These are phyloP conservation scores for Macrolepiota dolichaula DNA, from an alignment of 768 basidiomycete species.

Conservation along the genomic window DNA sequence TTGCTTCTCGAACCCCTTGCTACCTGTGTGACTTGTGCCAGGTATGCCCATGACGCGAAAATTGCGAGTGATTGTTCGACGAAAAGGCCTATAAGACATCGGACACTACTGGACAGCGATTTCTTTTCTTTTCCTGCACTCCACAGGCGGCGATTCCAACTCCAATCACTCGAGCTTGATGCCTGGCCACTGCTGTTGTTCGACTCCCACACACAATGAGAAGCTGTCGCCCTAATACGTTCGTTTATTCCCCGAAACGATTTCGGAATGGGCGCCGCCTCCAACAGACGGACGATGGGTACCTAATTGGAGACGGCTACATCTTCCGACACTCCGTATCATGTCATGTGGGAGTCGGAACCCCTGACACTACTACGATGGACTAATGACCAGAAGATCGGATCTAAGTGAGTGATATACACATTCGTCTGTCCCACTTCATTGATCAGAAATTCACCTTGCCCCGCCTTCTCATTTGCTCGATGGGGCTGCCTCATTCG, in stretches of 20 bases:
- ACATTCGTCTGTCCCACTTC: too few species aligned
- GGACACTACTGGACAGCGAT: not conserved
- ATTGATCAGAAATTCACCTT: constrained; percentile 1
- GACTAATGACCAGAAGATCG: not conserved
- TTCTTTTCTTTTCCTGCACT: not conserved
- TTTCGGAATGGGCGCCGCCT: not conserved
- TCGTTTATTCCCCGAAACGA: too few species aligned
- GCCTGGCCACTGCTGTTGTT: too few species aligned
- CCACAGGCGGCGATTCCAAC: not conserved
- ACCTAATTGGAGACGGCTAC: not conserved
- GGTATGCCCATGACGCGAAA: not conserved
- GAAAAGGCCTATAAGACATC: not conserved
- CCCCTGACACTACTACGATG: not conserved
- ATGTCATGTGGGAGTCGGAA: not conserved
- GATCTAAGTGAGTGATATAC: not conserved
- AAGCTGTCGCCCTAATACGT: not conserved
- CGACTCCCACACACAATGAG: not conserved
- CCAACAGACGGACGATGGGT: not conserved
- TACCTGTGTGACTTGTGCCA: not conserved
- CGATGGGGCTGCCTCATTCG: not conserved
- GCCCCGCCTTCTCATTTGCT: not conserved
- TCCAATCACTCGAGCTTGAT: not conserved
- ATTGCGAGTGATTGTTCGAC: not conserved
- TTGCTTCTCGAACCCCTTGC: not conserved
- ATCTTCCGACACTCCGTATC: not conserved